Base-by-base conservation (phyloP, 257 asterid species). In the Lantana camara region DNA sequence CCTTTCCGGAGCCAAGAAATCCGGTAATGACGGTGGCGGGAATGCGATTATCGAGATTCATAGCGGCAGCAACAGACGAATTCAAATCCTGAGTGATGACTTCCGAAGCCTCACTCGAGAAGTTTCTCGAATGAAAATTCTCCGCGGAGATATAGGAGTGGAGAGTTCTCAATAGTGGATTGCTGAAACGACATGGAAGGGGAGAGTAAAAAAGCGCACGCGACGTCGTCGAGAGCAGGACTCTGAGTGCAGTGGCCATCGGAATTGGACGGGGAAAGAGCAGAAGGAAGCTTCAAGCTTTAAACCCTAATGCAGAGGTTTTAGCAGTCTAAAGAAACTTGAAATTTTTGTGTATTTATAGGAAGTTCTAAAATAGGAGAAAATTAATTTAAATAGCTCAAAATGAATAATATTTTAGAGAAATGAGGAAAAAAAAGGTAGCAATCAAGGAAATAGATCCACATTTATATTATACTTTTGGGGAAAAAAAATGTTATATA, bases 1-100 rank as follows among this genome's bases (percentile, higher is more conserved):
- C 99, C 95, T 93, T 93, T 24, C 99, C 99, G 37, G 99, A 85
- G 72, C 97, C 97, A 32, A 93, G 96, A 73, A 90, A 93, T 1
- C 97, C 99, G 51, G 97, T 93, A 71, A 93, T 82, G 35, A 93
- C 75, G 57, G 99, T 93, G 30, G 97, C 95, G 1, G 99, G 95
- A 16, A 93, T 77, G 3, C 99, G 87, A 53, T 37, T 72, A 59
- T 93, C 97, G 52, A 79, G 75, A 75, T 81, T 87, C 63, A 90
- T 68, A 12, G 92, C 90, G 7, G 97, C 78, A 1, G 89, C 69
- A 21, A 90, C 62, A 4, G 91, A 82, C 21, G 94, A 75, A 74
- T 86, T 86, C 66, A 86, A 66, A 48, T 77, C 84, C 17, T 70
- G 81, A 12, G 85, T 30, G 46, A 79, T 37, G 60, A 68, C 59